Percentiles rank a stretch among this genome's conserved stretches.
phyloP scores from a whole-genome alignment of 106 monocot genomes.

The Allium fistulosum region DNA sequence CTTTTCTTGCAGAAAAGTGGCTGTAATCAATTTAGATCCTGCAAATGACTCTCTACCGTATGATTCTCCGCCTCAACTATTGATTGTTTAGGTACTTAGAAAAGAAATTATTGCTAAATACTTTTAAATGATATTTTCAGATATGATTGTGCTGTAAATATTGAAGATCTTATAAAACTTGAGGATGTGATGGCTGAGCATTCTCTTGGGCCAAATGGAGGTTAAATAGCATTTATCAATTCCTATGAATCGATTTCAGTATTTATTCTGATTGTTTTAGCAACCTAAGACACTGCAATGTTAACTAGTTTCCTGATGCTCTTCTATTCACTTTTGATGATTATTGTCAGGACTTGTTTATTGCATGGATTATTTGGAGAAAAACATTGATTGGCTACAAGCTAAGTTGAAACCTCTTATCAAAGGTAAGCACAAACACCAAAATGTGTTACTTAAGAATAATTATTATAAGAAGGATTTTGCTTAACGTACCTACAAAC shows the following conservation, averaged over 20 bases:
- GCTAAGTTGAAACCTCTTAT: slow-evolving; percentile 81
- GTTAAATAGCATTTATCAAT: slow-evolving; percentile 13
- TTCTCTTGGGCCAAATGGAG: slow-evolving; percentile 99
- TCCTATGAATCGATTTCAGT: neutral
- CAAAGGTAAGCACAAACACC: slow-evolving; percentile 29
- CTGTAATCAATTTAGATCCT: slow-evolving; percentile 91
- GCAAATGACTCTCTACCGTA: slow-evolving; percentile 94
- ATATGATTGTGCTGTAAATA: slow-evolving; percentile 90
- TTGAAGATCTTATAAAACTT: slow-evolving; percentile 87
- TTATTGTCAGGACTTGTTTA: slow-evolving; percentile 70
- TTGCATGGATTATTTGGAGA: slow-evolving; percentile 98
- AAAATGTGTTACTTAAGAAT: too few relatives aligned
- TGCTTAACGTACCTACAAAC: too few relatives aligned
- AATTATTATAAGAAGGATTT: too few relatives aligned
- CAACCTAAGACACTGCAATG: neutral
- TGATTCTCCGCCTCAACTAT: slow-evolving; percentile 19
- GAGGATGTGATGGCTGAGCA: slow-evolving; percentile 87
- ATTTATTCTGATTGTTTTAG: neutral
- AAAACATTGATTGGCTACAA: slow-evolving; percentile 87
- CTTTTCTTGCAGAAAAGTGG: slow-evolving; percentile 76
- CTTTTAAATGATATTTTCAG: slow-evolving; percentile 12
- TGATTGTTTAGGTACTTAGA: neutral
- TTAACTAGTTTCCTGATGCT: neutral
- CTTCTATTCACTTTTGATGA: too few relatives aligned
- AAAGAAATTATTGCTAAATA: too few relatives aligned